Conservation (phyloP, 106 monocot species). For the Apostasia ramifera region DNA sequence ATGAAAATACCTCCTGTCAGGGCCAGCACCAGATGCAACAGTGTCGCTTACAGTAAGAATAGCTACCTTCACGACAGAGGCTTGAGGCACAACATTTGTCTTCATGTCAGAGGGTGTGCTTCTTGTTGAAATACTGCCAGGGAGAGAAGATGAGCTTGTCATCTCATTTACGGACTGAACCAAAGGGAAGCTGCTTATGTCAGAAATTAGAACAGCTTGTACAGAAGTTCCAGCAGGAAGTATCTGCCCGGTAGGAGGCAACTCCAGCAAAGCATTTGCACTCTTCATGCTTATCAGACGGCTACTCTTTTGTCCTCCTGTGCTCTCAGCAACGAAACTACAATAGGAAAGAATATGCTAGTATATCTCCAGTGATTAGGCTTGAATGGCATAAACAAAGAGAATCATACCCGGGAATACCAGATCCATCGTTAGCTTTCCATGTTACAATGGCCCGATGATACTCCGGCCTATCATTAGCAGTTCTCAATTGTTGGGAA, state of each 20-base stretch:
- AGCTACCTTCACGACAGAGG: slow-evolving; percentile 58
- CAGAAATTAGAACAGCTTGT: slow-evolving; percentile 69
- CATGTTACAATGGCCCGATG: slow-evolving; percentile 80
- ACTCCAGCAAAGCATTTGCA: slow-evolving; percentile 85
- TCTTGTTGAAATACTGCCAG: slow-evolving; percentile 4
- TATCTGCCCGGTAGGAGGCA: slow-evolving; percentile 45
- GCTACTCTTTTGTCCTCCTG: slow-evolving; percentile 82
- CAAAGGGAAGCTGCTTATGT: slow-evolving; percentile 35
- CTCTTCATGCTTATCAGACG: slow-evolving; percentile 92
- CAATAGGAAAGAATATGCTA: slow-evolving; percentile 7
- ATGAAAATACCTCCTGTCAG: slow-evolving; percentile 86
- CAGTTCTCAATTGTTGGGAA: slow-evolving; percentile 48
- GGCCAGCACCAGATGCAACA: slow-evolving; percentile 75
- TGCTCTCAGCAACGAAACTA: slow-evolving; percentile 94
- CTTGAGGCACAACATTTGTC: slow-evolving; percentile 9
- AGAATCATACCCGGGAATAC: slow-evolving; percentile 52
- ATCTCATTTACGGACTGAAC: slow-evolving; percentile 8
- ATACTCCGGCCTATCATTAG: slow-evolving; percentile 55
- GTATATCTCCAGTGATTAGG: not conserved
- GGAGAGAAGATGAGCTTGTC: slow-evolving; percentile 2
- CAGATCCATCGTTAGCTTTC: slow-evolving; percentile 58
- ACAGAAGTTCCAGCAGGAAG: slow-evolving; percentile 68
- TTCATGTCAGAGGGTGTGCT: slow-evolving; percentile 2
- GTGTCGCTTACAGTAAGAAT: slow-evolving; percentile 98
- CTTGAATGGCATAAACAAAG: not conserved